Conservation (phyloP, 768 basidiomycete genomes). For the Neoboletus brunneissimus region DNA sequence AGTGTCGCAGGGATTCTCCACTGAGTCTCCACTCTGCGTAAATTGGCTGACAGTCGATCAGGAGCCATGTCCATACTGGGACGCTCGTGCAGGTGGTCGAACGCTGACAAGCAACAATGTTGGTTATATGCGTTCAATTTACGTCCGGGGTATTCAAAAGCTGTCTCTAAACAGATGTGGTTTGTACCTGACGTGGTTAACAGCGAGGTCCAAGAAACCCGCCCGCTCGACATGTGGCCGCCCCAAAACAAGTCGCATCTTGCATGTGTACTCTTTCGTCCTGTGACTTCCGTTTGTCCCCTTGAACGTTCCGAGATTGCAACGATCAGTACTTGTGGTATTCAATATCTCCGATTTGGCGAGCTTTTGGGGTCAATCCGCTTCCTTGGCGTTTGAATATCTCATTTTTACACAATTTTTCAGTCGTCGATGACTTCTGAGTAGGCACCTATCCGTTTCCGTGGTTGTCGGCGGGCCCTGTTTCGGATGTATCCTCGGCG, state of each 20-base stretch:
- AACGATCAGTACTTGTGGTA: not conserved
- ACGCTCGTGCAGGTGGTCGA: not conserved
- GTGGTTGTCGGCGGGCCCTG: slow-evolving; percentile 10
- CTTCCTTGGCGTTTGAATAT: slow-evolving; percentile 2
- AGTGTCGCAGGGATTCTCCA: too few relatives aligned
- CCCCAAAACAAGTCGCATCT: slow-evolving; percentile 21
- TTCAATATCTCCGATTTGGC: slow-evolving; percentile 2
- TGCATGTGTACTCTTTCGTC: not conserved
- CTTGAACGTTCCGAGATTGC: slow-evolving; percentile 24
- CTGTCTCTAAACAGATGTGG: not conserved
- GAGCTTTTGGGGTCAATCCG: not conserved
- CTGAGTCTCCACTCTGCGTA: slow-evolving; percentile 2
- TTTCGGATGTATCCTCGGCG: slow-evolving; percentile 11
- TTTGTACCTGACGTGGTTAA: slow-evolving; percentile 5
- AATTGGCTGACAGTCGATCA: slow-evolving; percentile 7
- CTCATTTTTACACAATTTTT: slow-evolving; percentile 13
- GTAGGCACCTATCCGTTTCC: slow-evolving; percentile 7
- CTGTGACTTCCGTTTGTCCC: slow-evolving; percentile 12
- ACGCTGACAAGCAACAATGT: slow-evolving; percentile 2
- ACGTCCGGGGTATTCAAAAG: slow-evolving; percentile 20
- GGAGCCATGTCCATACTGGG: not conserved
- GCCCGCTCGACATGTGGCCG: slow-evolving; percentile 21
- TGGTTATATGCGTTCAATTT: slow-evolving; percentile 16
- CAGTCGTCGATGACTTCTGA: not conserved
- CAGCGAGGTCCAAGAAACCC: slow-evolving; percentile 1